Base-by-base conservation (phyloP, 2,329 filamentous ascomycete genomes). In the Aspergillus fischeri region DNA sequence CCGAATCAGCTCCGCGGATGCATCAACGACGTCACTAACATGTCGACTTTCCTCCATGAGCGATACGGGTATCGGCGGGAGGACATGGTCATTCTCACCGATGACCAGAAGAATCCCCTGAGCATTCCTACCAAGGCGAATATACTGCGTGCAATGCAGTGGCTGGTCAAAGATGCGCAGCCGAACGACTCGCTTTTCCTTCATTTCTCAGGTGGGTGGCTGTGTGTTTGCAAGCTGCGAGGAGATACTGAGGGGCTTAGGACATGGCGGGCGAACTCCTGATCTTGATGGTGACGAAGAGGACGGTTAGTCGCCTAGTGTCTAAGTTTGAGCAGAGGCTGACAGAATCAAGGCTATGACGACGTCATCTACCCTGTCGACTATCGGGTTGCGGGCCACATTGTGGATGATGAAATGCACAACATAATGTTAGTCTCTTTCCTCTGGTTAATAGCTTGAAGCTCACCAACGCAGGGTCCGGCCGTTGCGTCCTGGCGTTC, bases 21-120 rank as follows among this genome's bases (percentile, higher is more conserved):
- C 70, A 97, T 97, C 80, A 97, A 97, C 73, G 93, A 97, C 73
- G 93, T 97, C 50, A 89, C 92, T 73, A 96, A 97, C 77, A 96
- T 97, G 91, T 96, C 91, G 20, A 83, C 83, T 50, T 97, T 96
- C 71, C 80, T 97, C 53, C 89, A 90, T 59, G 83, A 91, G 71
- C 85, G 89, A 66, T 96, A 92, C 72, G 89, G 89, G 8, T 97
- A 97, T 75, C 92, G 91, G 75, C 82, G 92, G 56, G 92, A 97
- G 76, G 93, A 97, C 70, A 97, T 97, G 93, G 93, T 97, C 41
- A 89, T 94, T 61, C 82, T 97, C 70, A 97, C 93, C 35, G 93
- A 97, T 69, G 93, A 97, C 72, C 92, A 97, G 78, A 88, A 92
- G 70, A 96, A 96, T 67, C 91, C 91, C n/a, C 92, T 97, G 89